A percentile compares a stretch with the other conserved stretches of the same genome.
Conservation (phyloP, 208 protist genomes). For the Wallacemonas sp. region DNA sequence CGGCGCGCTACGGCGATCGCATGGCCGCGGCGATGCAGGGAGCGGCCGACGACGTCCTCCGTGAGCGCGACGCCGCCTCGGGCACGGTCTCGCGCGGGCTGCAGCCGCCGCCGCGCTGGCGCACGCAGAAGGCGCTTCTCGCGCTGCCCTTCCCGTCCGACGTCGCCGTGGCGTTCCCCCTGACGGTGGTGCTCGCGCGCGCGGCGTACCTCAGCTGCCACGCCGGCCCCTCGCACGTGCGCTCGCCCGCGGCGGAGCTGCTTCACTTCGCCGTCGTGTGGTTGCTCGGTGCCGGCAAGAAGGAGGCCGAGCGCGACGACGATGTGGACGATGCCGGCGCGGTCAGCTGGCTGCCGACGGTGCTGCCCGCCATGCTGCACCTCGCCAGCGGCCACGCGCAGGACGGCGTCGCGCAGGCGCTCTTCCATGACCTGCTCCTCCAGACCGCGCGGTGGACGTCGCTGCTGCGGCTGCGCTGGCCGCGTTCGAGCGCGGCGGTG, state of each 20-base stretch:
- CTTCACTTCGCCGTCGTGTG: constrained; percentile 81
- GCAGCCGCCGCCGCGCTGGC: constrained; percentile 42
- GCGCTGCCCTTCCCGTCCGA: constrained; percentile 32
- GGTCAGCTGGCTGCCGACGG: constrained; percentile 5
- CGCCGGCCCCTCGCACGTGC: constrained; percentile 53
- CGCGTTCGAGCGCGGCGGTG: background rate
- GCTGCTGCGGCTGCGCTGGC: background rate
- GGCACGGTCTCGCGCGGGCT: too few relatives aligned
- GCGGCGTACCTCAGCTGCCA: constrained; percentile 64
- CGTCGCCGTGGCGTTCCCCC: constrained; percentile 35
- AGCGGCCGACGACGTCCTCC: background rate
- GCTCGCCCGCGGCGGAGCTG: constrained; percentile 87
- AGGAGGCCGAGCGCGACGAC: constrained; percentile 32
- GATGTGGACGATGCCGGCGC: background rate
- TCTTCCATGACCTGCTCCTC: constrained; percentile 70
- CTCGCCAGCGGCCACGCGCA: constrained; percentile 51
- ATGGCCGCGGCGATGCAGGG: constrained; percentile 36
- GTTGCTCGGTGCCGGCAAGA: constrained; percentile 48
- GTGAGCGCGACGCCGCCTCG: background rate
- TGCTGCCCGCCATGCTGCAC: constrained; percentile 65
- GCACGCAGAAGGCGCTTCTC: constrained; percentile 30
- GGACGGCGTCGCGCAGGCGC: constrained; percentile 45
- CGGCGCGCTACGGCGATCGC: constrained; percentile 32
- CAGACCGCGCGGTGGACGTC: constrained; percentile 88
- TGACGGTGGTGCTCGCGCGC: constrained; percentile 69